Evolutionary conservation across 2,329 filamentous ascomycete species (phyloP).

Genomic region (Coleophoma cylindrospora): DNA sequence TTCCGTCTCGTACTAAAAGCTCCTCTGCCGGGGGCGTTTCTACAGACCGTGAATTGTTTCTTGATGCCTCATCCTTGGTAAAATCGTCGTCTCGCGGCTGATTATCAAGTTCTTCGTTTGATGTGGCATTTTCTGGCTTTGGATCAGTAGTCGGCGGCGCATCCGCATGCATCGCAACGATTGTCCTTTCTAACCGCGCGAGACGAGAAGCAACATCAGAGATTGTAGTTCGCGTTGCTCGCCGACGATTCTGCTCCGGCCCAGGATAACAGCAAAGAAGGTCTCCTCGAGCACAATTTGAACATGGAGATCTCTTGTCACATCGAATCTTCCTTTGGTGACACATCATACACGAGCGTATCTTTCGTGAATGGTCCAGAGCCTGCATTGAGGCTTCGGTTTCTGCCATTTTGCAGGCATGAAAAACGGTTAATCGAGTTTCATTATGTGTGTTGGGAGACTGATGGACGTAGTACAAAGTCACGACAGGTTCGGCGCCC

Average conservation of each 20-base stretch:
- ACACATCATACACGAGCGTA: conserved; percentile 1
- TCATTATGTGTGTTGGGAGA: too few species aligned
- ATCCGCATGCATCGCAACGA: background rate
- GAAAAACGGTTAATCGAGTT: too few species aligned
- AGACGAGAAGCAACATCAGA: background rate
- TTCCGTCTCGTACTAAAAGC: background rate
- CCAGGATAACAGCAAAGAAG: conserved; percentile 3
- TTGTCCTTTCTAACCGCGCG: conserved; percentile 1
- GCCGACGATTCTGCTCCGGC: background rate
- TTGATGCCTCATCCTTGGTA: background rate
- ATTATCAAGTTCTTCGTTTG: background rate
- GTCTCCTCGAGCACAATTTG: background rate
- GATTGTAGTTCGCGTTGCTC: background rate
- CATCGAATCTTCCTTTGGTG: conserved; percentile 1
- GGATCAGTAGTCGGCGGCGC: background rate
- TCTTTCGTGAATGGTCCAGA: too few species aligned
- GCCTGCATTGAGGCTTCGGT: too few species aligned
- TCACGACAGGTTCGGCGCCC: too few species aligned
- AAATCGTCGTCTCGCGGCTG: background rate
- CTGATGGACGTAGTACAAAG: too few species aligned
- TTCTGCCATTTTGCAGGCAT: too few species aligned
- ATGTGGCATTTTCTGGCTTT: background rate
- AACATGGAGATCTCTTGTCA: conserved; percentile 1
- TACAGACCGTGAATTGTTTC: too few species aligned
- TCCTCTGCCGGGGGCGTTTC: background rate